phyloP scores from a whole-genome alignment of 2,329 filamentous ascomycete genomes.

The Colletotrichum sansevieriae region DNA sequence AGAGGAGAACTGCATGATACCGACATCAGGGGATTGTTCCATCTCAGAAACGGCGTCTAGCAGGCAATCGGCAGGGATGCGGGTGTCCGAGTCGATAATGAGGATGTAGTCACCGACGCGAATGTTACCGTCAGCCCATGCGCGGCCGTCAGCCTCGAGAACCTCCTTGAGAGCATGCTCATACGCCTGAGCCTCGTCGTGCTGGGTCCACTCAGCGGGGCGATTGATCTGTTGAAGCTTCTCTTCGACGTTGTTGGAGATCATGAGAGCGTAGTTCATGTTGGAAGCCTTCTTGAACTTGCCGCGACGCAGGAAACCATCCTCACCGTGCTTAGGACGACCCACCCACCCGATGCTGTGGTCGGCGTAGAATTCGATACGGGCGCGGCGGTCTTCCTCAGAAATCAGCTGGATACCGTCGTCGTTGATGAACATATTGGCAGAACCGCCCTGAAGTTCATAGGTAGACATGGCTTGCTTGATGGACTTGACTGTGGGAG shows the following conservation, averaged over 20 bases:
- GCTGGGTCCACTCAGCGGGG: slow-evolving; percentile 73
- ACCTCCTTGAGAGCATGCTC: slow-evolving; percentile 74
- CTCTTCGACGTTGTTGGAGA: slow-evolving; percentile 78
- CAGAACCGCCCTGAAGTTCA: slow-evolving; percentile 81
- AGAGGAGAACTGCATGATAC: slow-evolving; percentile 82
- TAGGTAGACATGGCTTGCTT: slow-evolving; percentile 84
- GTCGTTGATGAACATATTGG: slow-evolving; percentile 83
- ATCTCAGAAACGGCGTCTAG: slow-evolving; percentile 85
- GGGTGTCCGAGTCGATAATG: slow-evolving; percentile 83
- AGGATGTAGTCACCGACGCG: slow-evolving; percentile 87
- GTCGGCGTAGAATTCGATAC: slow-evolving; percentile 77
- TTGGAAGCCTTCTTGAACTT: slow-evolving; percentile 81
- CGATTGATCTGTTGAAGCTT: slow-evolving; percentile 71
- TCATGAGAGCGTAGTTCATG: slow-evolving; percentile 79
- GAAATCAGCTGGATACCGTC: slow-evolving; percentile 78
- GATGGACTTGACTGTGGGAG: slow-evolving; percentile 81
- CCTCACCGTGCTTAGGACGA: slow-evolving; percentile 72
- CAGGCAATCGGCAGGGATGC: slow-evolving; percentile 81
- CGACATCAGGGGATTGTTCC: slow-evolving; percentile 83
- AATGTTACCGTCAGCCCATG: slow-evolving; percentile 88
- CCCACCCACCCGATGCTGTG: slow-evolving; percentile 79
- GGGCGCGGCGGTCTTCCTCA: slow-evolving; percentile 71
- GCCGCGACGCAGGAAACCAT: slow-evolving; percentile 72
- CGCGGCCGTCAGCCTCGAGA: slow-evolving; percentile 75
- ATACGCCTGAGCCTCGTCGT: slow-evolving; percentile 76